These are phyloP conservation scores for Paramecium biaurelia DNA, from an alignment of 73 alveolate species.

Conservation along the genomic window DNA sequence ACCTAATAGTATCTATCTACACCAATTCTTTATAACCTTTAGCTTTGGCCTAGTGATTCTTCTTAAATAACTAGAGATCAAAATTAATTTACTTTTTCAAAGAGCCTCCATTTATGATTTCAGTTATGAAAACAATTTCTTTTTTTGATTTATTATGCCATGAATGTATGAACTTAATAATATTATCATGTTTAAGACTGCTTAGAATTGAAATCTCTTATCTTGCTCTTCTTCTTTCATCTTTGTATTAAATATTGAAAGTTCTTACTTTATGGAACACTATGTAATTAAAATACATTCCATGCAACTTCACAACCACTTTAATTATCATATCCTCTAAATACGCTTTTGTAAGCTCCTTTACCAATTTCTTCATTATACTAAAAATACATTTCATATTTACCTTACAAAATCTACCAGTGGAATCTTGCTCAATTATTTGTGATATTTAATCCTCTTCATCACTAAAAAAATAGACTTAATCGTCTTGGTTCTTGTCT, in stretches of 20 bases:
- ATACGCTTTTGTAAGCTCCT: constrained; percentile 68
- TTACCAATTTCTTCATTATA: constrained; percentile 65
- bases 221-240: constrained; percentile 66
- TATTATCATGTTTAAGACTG: constrained; percentile 78
- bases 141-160: constrained; percentile 73
- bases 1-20: constrained; percentile 89
- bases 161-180: constrained; percentile 79
- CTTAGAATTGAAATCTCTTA: constrained; percentile 80
- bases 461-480: not conserved
- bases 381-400: constrained; percentile 2
- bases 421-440: constrained; percentile 56
- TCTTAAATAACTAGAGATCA: constrained; percentile 63
- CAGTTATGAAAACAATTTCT: constrained; percentile 84
- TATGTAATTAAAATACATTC: constrained; percentile 69
- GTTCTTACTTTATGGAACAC: constrained; percentile 50
- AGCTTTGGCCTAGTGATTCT: constrained; percentile 81
- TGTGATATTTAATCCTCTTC: not conserved
- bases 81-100: constrained; percentile 59
- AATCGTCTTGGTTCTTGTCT: not conserved
- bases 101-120: constrained; percentile 87
- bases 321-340: constrained; percentile 76
- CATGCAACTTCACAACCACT: constrained; percentile 80
- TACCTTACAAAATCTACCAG: constrained; percentile 61
- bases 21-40: constrained; percentile 95
- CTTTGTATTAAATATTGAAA: not conserved